Conservation (phyloP, 1,284 basidiomycete species). For the Xerocomus minutiporus region DNA sequence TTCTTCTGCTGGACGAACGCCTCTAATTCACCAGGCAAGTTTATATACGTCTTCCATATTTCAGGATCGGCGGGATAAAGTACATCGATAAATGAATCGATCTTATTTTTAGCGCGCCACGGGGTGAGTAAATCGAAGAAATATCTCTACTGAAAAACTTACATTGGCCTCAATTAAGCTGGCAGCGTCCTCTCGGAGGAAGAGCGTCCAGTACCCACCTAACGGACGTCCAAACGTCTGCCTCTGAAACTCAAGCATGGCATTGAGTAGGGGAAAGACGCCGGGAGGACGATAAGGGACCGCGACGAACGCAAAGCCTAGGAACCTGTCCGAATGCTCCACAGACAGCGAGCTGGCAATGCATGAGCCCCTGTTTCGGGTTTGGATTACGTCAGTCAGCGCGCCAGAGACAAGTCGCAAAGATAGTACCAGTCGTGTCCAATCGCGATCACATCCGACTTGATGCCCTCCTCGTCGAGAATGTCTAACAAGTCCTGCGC, state of each 20-base stretch:
- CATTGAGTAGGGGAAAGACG: conserved; percentile 26
- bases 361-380: conserved; percentile 29
- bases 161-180: conserved; percentile 32
- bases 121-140: background rate
- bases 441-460: conserved; percentile 37
- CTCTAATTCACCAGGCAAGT: conserved; percentile 32
- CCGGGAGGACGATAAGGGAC: conserved; percentile 32
- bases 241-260: conserved; percentile 21
- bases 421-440: conserved; percentile 42
- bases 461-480: conserved; percentile 36
- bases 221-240: conserved; percentile 30
- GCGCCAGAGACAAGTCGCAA: no score
- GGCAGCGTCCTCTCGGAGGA: conserved; percentile 28
- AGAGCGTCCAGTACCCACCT: conserved; percentile 41
- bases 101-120: conserved; percentile 9
- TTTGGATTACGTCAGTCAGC: background rate
- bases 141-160: background rate
- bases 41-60: conserved; percentile 33
- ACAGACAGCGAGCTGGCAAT: conserved; percentile 32
- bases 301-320: conserved; percentile 32
- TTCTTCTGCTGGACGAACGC: conserved; percentile 26
- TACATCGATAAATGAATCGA: conserved; percentile 32
- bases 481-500: conserved; percentile 42
- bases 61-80: conserved; percentile 33
- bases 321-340: conserved; percentile 31